These are phyloP conservation scores for Trametes gibbosa DNA, from an alignment of 768 basidiomycete genomes.

Conservation along the genomic window DNA sequence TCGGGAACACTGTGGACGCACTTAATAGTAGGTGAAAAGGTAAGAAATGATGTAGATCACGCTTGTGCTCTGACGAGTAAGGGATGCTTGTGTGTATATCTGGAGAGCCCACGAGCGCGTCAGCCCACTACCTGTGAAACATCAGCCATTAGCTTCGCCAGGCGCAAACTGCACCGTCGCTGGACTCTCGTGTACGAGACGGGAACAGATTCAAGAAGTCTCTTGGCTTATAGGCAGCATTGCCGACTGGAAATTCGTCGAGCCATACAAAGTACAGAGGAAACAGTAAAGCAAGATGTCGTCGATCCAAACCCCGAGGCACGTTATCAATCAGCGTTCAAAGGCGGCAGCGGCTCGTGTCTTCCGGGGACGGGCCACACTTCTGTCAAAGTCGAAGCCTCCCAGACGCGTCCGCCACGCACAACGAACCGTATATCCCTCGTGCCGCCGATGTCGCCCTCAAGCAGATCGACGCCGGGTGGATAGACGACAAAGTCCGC, in stretches of 20 bases:
- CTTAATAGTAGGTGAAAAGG: background rate
- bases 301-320: background rate
- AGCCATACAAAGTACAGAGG: background rate
- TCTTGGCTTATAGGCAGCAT: no score
- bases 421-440: constrained; percentile 54
- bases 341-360: constrained; percentile 51
- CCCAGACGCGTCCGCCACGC: constrained; percentile 70
- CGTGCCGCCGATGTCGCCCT: constrained; percentile 49
- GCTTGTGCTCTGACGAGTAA: no score
- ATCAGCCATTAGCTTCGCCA: background rate
- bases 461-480: constrained; percentile 54
- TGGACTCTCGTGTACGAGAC: no score
- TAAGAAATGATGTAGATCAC: background rate
- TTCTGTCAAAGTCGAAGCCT: constrained; percentile 63
- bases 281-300: no score
- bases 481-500: constrained; percentile 72
- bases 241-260: background rate
- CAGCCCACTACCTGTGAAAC: background rate
- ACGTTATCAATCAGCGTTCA: constrained; percentile 45
- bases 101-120: constrained; percentile 1
- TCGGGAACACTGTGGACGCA: no score
- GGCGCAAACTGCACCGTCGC: background rate
- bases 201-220: no score
- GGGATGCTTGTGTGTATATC: background rate
- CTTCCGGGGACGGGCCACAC: constrained; percentile 68